Evolutionary conservation across 257 asterid species (phyloP).

Genomic region (Fraxinus quadrangulata): DNA sequence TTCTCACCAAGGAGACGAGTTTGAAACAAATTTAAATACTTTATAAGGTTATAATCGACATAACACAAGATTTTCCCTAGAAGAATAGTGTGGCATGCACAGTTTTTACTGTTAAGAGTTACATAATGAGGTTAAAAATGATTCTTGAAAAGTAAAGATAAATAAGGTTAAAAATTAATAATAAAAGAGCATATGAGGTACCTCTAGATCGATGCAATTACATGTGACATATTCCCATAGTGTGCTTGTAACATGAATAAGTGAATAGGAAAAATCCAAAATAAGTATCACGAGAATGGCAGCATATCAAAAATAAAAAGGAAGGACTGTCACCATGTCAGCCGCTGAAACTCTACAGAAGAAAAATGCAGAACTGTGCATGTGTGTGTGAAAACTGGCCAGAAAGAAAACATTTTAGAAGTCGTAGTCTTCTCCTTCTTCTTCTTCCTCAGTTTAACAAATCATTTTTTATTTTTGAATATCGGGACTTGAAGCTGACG

Average conservation of each 20-base stretch:
- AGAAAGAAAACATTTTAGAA: slow-evolving; percentile 31
- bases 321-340: slow-evolving; percentile 66
- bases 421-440: neutral
- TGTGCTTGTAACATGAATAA: slow-evolving; percentile 46
- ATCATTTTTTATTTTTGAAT: slow-evolving; percentile 25
- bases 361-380: slow-evolving; percentile 22
- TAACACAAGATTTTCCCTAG: too few relatives aligned
- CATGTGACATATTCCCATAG: slow-evolving; percentile 57
- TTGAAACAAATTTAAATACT: too few relatives aligned
- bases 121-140: neutral
- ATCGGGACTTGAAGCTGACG: slow-evolving; percentile 57
- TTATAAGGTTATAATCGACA: too few relatives aligned
- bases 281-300: slow-evolving; percentile 71
- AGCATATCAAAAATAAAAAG: slow-evolving; percentile 29
- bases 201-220: slow-evolving; percentile 58
- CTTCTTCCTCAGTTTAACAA: slow-evolving; percentile 24
- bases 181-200: slow-evolving; percentile 6
- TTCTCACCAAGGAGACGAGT: too few relatives aligned
- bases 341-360: slow-evolving; percentile 65
- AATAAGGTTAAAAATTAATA: neutral
- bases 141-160: neutral
- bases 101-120: too few relatives aligned
- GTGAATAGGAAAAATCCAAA: slow-evolving; percentile 51
- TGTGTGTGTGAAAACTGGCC: slow-evolving; percentile 17
- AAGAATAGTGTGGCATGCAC: too few relatives aligned